Evolutionary conservation across 192 early-diverging fungal species (phyloP).

Genomic region (Podila epigama): DNA sequence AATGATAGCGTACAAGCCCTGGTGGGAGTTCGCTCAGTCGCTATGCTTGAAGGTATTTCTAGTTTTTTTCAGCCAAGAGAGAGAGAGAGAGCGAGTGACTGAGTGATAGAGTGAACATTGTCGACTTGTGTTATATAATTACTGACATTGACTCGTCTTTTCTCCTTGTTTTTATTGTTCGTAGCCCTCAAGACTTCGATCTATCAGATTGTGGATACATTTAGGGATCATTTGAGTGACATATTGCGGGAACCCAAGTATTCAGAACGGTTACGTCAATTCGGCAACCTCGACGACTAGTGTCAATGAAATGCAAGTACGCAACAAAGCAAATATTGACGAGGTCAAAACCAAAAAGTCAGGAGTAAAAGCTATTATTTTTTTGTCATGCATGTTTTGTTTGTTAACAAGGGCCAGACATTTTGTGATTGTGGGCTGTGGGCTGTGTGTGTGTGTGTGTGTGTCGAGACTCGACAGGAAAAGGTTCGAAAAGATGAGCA

Average conservation of each 20-base stretch:
- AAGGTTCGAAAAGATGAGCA: neutral
- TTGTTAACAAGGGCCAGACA: too few species aligned
- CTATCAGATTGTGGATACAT: constrained; percentile 35
- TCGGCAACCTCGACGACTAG: constrained; percentile 33
- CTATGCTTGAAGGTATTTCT: constrained; percentile 24
- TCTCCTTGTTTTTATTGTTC: too few species aligned
- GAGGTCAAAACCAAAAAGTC: neutral
- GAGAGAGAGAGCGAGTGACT: too few species aligned
- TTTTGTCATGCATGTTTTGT: too few species aligned
- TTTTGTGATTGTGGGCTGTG: too few species aligned
- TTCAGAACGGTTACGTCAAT: constrained; percentile 23
- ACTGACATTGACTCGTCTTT: too few species aligned
- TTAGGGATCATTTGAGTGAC: constrained; percentile 21
- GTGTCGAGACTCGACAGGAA: neutral
- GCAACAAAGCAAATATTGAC: neutral
- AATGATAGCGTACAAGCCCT: constrained; percentile 22
- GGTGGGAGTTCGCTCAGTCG: constrained; percentile 10
- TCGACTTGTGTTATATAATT: too few species aligned
- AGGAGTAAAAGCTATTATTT: too few species aligned
- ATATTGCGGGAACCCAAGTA: constrained; percentile 12
- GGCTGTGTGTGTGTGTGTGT: too few species aligned
- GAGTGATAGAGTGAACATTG: too few species aligned
- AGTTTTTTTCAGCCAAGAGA: too few species aligned
- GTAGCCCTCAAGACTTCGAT: constrained; percentile 41
- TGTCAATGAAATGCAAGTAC: neutral